phyloP scores from a whole-genome alignment of 2,329 filamentous ascomycete genomes.

The Rhinocladiella similis region DNA sequence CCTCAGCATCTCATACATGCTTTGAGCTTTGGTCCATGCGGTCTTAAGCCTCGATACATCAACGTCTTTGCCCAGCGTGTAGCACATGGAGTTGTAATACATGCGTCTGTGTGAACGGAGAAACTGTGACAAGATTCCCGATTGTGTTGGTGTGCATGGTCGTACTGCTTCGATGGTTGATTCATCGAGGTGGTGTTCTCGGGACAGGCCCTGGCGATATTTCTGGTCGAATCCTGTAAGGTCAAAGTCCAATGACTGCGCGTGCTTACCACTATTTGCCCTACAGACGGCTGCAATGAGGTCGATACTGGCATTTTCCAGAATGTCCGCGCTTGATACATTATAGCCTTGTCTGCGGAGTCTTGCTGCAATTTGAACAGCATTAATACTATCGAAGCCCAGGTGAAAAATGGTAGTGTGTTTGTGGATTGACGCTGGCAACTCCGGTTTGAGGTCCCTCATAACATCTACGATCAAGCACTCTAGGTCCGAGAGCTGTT shows the following conservation, averaged over 20 bases:
- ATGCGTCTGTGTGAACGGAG: slow-evolving; percentile 63
- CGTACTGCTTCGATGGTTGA: slow-evolving; percentile 58
- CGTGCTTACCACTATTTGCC: not conserved
- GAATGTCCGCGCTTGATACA: slow-evolving; percentile 70
- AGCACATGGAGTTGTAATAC: slow-evolving; percentile 74
- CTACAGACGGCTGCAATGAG: slow-evolving; percentile 24
- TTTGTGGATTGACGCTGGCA: slow-evolving; percentile 6
- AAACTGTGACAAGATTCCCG: slow-evolving; percentile 76
- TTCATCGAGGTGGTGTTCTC: slow-evolving; percentile 10
- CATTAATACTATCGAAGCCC: slow-evolving; percentile 90
- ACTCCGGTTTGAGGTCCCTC: slow-evolving; percentile 11
- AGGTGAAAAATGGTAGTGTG: slow-evolving; percentile 78
- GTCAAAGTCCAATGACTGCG: slow-evolving; percentile 39
- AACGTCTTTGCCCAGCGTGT: slow-evolving; percentile 48
- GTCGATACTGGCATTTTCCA: slow-evolving; percentile 53
- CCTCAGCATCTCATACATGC: slow-evolving; percentile 69
- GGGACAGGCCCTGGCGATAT: slow-evolving; percentile 32
- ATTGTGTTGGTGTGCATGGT: slow-evolving; percentile 78
- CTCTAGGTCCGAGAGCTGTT: slow-evolving; percentile 7
- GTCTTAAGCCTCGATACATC: slow-evolving; percentile 44
- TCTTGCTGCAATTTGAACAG: slow-evolving; percentile 70
- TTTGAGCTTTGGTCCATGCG: slow-evolving; percentile 61
- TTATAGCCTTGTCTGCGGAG: slow-evolving; percentile 61
- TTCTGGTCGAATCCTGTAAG: slow-evolving; percentile 53
- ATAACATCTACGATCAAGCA: slow-evolving; percentile 10